Evolutionary conservation across 495 filamentous ascomycete genomes (phyloP), one percentile per base, ranked within the genome.

Genomic region (Amphirosellinia nigrospora): DNA sequence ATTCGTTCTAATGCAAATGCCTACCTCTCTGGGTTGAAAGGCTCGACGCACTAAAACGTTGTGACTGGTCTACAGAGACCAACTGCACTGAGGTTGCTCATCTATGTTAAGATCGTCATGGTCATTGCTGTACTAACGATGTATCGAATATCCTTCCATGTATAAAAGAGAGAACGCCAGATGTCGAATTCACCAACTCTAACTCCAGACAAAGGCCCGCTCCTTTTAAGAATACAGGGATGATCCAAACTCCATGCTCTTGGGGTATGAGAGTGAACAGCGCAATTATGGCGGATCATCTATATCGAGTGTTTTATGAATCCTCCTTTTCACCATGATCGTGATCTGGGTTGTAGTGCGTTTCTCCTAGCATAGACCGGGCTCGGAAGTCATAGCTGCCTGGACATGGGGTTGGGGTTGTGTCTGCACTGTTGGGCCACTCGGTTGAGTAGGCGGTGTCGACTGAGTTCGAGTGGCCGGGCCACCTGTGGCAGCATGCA

Each of bases 401-500:
- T 81, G 83, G n/a, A 80, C 75, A 59, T 77, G 77, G n/a, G 82
- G 72, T 63, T 85, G 82, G 15, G 83, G 84, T 68, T 87, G 86
- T 8, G 79, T 82, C 64, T 84, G 80, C 32, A 85, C 78, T 26
- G 83, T 85, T 19, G 86, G 79, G 65, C 82, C 83, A 13, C 75
- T 80, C 32, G 80, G 78, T 68, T 82, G 79, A 30, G 71, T 75
- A 43, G 77, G 80, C 67, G 77, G 79, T 19, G 71, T 79, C 7
- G 83, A 77, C n/a, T 79, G 74, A 76, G 80, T 71, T 41, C 83
- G 79, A 7, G 77, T 67, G n/a, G 77, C 78, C 15, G 79, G 77
- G 63, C 77, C 84, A 30, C 36, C 61, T 30, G 92, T 90, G 8
- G 94, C 94, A 39, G 93, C 92, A 80, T 97, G 90, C 62, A 99